Evolutionary conservation across 768 basidiomycete genomes (phyloP), one percentile per base, ranked within the genome.

Genomic region (Suillus spraguei): DNA sequence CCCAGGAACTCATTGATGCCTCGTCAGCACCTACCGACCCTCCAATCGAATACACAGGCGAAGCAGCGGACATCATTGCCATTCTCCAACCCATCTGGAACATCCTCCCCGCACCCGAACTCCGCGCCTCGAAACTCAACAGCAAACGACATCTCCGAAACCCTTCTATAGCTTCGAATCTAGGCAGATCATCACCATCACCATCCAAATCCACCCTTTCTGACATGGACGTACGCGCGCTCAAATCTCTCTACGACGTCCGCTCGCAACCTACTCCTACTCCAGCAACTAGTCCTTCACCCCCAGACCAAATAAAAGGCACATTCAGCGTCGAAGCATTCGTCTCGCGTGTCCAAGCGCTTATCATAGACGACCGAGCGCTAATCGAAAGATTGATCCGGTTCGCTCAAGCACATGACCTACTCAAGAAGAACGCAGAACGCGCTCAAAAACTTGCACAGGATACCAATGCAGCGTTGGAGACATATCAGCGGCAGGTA

Each of bases 401-500:
- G 32, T 91, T 94, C 68, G 95, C 92, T 2, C 89, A 93, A 74
- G 92, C 94, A 58, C 91, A 96, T 64, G 95, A 97, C 67, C 71
- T 96, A 66, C 82, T 97, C 65, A 97, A 95, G 83, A 91, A 89
- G 78, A 95, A 95, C 71, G 94, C 94, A 22, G 94, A 94, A 70
- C 82, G 94, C 56, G 95, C 94, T 24, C 91, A 95, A 81, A 94
- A 94, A 76, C 82, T 97, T 35, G 92, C 93, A 4, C 88, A 90
- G 73, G 95, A 95, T 59, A 91, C 90, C 46, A 88, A 86, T 64
- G 74, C 71, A 22, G 92, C 90, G 32, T 77, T 97, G 47, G 93
- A 94, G 79, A 94, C 90, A 20, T 97, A 97, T 71, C 92, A 97
- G 79, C 90, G 88, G 76, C 94, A 97, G 71, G 89, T 96, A 4